A percentile compares a stretch with the other conserved stretches of the same genome.
phyloP scores from a whole-genome alignment of 192 early-diverging fungal genomes.

The Backusella morwellensis region DNA sequence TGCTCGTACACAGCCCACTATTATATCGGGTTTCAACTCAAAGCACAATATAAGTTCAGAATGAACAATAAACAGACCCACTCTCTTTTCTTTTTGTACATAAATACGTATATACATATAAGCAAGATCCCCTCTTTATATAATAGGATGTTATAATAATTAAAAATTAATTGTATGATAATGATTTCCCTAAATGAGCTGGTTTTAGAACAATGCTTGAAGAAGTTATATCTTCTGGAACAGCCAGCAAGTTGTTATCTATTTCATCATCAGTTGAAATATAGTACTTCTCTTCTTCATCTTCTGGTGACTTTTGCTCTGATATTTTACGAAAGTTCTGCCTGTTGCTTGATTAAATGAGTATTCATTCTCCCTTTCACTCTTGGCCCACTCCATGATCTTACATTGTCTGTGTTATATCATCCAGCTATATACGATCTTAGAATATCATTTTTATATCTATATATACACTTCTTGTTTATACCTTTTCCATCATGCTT shows the following conservation, averaged over 20 bases:
- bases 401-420: conserved; percentile 14
- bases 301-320: neutral
- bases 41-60: neutral
- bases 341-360: neutral
- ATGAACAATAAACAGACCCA: neutral
- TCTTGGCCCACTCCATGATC: neutral
- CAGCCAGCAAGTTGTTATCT: neutral
- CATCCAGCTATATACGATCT: conserved; percentile 1
- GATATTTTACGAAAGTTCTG: conserved; percentile 3
- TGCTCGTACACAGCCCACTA: neutral
- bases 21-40: neutral
- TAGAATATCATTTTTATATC: neutral
- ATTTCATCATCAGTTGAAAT: neutral
- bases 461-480: neutral
- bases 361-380: neutral
- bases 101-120: neutral
- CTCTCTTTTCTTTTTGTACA: neutral
- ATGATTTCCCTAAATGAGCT: neutral
- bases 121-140: neutral
- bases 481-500: conserved; percentile 20
- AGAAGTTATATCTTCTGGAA: neutral
- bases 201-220: neutral
- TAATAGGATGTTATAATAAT: neutral
- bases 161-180: neutral
- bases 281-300: neutral